phyloP scores from a whole-genome alignment of 192 early-diverging fungal species.

The Phlyctochytrium bullatum region DNA sequence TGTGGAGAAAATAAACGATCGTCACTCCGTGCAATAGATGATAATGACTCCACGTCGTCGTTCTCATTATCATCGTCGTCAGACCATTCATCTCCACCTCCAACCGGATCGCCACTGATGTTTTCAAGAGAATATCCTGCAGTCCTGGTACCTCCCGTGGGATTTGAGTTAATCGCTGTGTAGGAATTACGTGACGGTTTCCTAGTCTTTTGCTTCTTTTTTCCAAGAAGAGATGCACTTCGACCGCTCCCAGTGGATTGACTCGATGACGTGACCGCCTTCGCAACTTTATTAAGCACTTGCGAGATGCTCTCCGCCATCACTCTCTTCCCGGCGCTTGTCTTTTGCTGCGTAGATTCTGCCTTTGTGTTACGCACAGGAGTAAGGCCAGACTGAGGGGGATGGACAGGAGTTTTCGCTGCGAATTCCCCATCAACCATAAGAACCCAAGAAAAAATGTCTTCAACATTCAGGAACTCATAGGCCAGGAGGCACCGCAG shows the following conservation, averaged over 20 bases:
- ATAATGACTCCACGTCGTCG: neutral
- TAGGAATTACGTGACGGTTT: neutral
- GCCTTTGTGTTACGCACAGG: too few relatives aligned
- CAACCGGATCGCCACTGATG: neutral
- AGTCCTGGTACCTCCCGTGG: neutral
- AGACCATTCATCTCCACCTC: neutral
- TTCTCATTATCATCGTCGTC: neutral
- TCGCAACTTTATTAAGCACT: too few relatives aligned
- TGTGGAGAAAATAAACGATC: neutral
- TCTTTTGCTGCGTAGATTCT: too few relatives aligned
- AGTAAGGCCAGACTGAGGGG: too few relatives aligned
- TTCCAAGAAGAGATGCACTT: too few relatives aligned
- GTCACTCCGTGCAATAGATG: neutral
- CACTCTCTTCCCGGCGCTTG: too few relatives aligned
- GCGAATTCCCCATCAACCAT: neutral
- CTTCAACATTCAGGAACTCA: neutral
- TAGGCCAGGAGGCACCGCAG: neutral
- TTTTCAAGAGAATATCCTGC: neutral
- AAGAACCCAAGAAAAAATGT: neutral
- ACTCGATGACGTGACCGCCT: too few relatives aligned
- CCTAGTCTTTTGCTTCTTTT: neutral
- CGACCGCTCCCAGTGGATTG: too few relatives aligned
- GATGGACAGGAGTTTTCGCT: too few relatives aligned
- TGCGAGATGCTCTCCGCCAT: too few relatives aligned
- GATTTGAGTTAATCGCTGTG: neutral